Conservation (phyloP, 1,284 basidiomycete genomes). For the Puccinia brachypodii region DNA sequence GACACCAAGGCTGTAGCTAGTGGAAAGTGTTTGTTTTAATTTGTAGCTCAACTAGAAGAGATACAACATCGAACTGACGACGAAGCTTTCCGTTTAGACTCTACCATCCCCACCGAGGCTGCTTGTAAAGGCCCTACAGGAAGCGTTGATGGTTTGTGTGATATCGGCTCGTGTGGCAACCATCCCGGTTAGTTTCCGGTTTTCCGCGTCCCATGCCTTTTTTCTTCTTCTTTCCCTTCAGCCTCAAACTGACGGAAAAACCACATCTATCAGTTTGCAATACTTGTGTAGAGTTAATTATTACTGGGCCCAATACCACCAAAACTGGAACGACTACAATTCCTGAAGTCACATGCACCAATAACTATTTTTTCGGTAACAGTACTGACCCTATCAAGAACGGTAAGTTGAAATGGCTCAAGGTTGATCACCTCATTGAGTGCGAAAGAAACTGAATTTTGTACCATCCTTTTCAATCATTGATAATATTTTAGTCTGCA, state of each 20-base stretch:
- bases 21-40: slow-evolving; percentile 17
- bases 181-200: neutral
- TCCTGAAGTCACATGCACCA: slow-evolving; percentile 22
- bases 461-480: too few species aligned
- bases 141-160: slow-evolving; percentile 13
- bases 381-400: slow-evolving; percentile 21
- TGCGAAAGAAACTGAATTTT: neutral
- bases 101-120: slow-evolving; percentile 18
- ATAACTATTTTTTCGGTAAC: slow-evolving; percentile 22
- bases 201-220: neutral
- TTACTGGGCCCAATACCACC: slow-evolving; percentile 10
- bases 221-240: too few species aligned
- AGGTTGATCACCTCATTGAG: neutral
- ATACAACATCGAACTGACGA: neutral
- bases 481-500: neutral
- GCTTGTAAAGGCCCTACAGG: slow-evolving; percentile 26
- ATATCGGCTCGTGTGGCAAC: slow-evolving; percentile 18
- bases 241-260: neutral
- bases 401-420: too few species aligned
- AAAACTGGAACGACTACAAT: neutral
- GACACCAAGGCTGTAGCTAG: slow-evolving; percentile 6
- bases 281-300: slow-evolving; percentile 21
- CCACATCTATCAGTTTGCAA: slow-evolving; percentile 11
- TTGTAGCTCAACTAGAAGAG: neutral
- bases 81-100: neutral